phyloP scores from a whole-genome alignment of 768 basidiomycete species.

The Pisolithus marmoratus region DNA sequence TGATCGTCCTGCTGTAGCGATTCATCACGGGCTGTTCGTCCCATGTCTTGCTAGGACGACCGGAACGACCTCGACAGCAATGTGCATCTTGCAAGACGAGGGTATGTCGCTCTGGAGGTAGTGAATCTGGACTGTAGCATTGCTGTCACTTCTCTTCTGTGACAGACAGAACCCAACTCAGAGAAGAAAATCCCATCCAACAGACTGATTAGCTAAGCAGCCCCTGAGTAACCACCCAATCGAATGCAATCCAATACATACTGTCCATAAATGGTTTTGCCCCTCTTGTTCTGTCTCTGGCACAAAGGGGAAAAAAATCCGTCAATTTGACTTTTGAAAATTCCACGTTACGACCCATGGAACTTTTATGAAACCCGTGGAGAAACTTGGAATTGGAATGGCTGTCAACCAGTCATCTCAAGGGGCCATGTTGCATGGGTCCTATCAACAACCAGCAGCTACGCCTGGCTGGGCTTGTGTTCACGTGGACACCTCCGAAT shows the following conservation, averaged over 20 bases:
- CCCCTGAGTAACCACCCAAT: too few species aligned
- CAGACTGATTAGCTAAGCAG: too few species aligned
- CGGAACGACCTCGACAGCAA: constrained; percentile 30
- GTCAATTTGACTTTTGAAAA: not conserved
- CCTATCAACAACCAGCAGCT: too few species aligned
- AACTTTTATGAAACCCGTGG: constrained; percentile 1
- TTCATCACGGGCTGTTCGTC: constrained; percentile 45
- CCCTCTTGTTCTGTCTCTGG: too few species aligned
- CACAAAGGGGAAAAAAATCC: too few species aligned
- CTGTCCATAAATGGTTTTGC: too few species aligned
- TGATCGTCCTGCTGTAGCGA: constrained; percentile 74
- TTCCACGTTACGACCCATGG: constrained; percentile 5
- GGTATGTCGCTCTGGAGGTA: constrained; percentile 12
- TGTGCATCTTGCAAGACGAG: constrained; percentile 13
- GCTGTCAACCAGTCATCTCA: too few species aligned
- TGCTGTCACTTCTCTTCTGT: not conserved
- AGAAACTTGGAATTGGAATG: not conserved
- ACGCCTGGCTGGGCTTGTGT: not conserved
- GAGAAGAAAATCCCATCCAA: not conserved
- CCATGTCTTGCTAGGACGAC: constrained; percentile 32
- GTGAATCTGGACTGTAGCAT: constrained; percentile 20
- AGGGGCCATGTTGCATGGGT: too few species aligned
- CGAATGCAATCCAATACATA: too few species aligned
- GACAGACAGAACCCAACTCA: not conserved
- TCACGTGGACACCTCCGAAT: not conserved